Evolutionary conservation across 495 filamentous ascomycete genomes (phyloP), one percentile per base, ranked within the genome.

Genomic region (Extremus antarcticus): DNA sequence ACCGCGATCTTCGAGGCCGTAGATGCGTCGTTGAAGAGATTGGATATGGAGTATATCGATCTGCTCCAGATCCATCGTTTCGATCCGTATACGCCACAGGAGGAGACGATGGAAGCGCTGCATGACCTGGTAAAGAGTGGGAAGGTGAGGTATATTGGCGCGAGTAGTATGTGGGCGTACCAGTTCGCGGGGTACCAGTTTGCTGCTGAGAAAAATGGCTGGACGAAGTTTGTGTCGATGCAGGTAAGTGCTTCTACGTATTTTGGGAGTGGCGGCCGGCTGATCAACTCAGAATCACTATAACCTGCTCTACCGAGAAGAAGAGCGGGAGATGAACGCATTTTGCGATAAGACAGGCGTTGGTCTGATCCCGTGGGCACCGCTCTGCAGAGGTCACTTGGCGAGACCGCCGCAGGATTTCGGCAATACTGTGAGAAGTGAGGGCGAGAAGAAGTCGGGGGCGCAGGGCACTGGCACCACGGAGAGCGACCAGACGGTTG

Each of bases 11-110:
- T 90, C 64, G 79, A 81, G 53, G 78, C 82, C 22, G 80, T 89
- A 39, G 76, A 88, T 50, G 82, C 78, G 15, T 82, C 79, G 35
- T 73, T 89, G n/a, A 61, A 74, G 53, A 74, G 85, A 4, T 73
- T 90, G 1, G 79, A 74, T 19, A 80, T 81, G 0, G 46, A 48
- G 10, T 89, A 89, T 61, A 78, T 89, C 60, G 86, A 91, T 60
- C 66, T 89, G 23, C 74, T 88, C 40, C 82, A 87, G 65, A 86
- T 89, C 56, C 87, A 92, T 58, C 73, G 84, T 16, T 78, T 75
- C 56, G 85, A 87, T 62, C 58, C 63, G 0, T 65, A 68, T 8
- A 79, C 76, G 0, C 78, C 81, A 0, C 52, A 70, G 16, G 82
- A 85, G 64, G 85, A 90, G 68, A 87, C 82, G 8, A 88, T 91